Percentiles rank a stretch among this genome's conserved stretches.
Conservation (phyloP, 495 filamentous ascomycete genomes). For the Thermothielavioides terrestris region DNA sequence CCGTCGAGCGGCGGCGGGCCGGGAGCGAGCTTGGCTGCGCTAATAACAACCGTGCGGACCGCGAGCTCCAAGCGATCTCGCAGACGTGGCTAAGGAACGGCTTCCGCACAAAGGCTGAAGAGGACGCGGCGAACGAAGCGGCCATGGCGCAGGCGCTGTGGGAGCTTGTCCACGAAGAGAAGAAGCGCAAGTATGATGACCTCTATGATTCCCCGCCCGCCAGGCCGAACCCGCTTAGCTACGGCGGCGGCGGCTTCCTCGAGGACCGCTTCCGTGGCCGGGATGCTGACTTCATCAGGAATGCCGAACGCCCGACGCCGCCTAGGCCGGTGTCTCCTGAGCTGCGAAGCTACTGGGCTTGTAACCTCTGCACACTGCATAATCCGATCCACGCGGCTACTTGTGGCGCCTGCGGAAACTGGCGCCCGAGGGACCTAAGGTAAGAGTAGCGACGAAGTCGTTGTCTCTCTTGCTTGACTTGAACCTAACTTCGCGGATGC, state of each 20-base stretch:
- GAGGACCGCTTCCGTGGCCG: not conserved
- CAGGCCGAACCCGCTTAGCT: slow-evolving; percentile 49
- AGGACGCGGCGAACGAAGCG: slow-evolving; percentile 81
- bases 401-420: slow-evolving; percentile 71
- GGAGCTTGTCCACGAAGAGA: slow-evolving; percentile 79
- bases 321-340: slow-evolving; percentile 5
- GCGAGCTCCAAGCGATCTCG: slow-evolving; percentile 51
- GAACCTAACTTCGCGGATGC: not conserved
- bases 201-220: slow-evolving; percentile 57
- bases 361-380: slow-evolving; percentile 70
- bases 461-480: too few species aligned
- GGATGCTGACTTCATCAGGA: not conserved
- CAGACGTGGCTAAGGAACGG: slow-evolving; percentile 64
- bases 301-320: slow-evolving; percentile 15
- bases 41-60: slow-evolving; percentile 50
- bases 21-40: slow-evolving; percentile 62
- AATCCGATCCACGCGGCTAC: slow-evolving; percentile 59
- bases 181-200: slow-evolving; percentile 52
- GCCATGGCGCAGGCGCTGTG: slow-evolving; percentile 85
- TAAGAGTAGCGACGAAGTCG: not conserved
- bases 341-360: slow-evolving; percentile 50
- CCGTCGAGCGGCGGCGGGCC: slow-evolving; percentile 54
- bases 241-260: slow-evolving; percentile 22
- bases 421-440: too few species aligned
- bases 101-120: slow-evolving; percentile 75